Conservation (phyloP, 768 basidiomycete species). For the Nidula microcarpa region DNA sequence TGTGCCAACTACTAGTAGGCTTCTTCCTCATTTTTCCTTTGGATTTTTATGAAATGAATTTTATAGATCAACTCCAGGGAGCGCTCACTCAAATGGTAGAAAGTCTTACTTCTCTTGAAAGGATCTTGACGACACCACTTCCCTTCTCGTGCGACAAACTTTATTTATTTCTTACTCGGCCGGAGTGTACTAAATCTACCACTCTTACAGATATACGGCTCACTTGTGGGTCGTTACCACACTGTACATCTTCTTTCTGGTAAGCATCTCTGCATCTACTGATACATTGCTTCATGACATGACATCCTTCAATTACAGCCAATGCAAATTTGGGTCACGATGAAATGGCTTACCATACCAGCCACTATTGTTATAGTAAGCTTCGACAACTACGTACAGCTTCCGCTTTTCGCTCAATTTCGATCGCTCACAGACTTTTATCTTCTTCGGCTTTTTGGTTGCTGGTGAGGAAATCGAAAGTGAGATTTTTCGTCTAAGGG, state of each 20-base stretch:
- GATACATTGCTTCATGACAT: too few relatives aligned
- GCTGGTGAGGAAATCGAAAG: slow-evolving; percentile 77
- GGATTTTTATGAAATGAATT: background rate
- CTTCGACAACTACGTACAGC: background rate
- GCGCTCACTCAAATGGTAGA: slow-evolving; percentile 58
- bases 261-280: slow-evolving; percentile 19
- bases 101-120: slow-evolving; percentile 64
- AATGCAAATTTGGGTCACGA: slow-evolving; percentile 53
- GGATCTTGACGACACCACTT: slow-evolving; percentile 74
- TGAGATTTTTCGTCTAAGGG: slow-evolving; percentile 21
- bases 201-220: slow-evolving; percentile 48
- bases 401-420: background rate
- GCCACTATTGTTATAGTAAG: slow-evolving; percentile 50
- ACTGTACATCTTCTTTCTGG: slow-evolving; percentile 59
- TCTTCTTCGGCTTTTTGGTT: slow-evolving; percentile 73
- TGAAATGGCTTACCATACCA: slow-evolving; percentile 66
- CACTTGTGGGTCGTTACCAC: slow-evolving; percentile 69
- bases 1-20: slow-evolving; percentile 59
- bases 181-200: background rate
- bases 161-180: background rate
- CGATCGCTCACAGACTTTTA: slow-evolving; percentile 42
- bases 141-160: slow-evolving; percentile 58
- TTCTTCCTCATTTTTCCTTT: too few relatives aligned
- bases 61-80: slow-evolving; percentile 40
- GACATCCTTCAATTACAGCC: slow-evolving; percentile 34